Evolutionary conservation across 768 basidiomycete genomes (phyloP), one percentile per base, ranked within the genome.

Genomic region (Pisolithus marmoratus): DNA sequence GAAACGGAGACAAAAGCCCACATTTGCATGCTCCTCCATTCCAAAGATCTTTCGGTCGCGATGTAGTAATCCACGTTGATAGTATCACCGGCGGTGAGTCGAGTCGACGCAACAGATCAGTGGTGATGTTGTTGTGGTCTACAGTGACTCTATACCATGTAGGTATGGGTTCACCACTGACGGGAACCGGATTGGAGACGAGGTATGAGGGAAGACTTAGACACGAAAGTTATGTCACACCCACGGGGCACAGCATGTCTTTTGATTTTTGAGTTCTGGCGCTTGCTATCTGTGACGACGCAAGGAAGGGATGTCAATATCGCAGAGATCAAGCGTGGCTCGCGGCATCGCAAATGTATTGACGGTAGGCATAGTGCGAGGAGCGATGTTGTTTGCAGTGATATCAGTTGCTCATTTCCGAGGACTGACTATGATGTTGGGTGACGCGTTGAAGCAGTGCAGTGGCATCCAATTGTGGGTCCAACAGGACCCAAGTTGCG

Each of bases 151-250:
- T 46, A 70, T 50, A 47, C 69, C 27, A 46, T 67, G 71, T 46
- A 83, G 68, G 51, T 61, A 66, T 37, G 58, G 62, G 43, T 66
- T 50, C 50, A 74, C 54, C 49, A 84, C 22, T 55, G 48, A 61
- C 87, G 87, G 3, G 60, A 54, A 1, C 84, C 85, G 11, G 73
- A 68, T 59, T 88, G 86, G 61, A 85, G 73, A 63, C 88, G 86
- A 27, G 78, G 74, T 29, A 80, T 59, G 43, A 88, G 70, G 9
- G 82, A 79, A 8, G 83, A 74, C 40, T 58, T 68, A 19, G 76
- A 79, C 48, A 81, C 63, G 65, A 87, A 87, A 1, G 50, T 57
- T 19, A 55, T 55, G 1, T 52, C 64, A 59, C 87, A 88, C 31
- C 73, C 71, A 5, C 19, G 52, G 70, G 66, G 60, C 76, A 67